Evolutionary conservation across 2,329 filamentous ascomycete genomes (phyloP).

Genomic region (Verruconis gallopava): DNA sequence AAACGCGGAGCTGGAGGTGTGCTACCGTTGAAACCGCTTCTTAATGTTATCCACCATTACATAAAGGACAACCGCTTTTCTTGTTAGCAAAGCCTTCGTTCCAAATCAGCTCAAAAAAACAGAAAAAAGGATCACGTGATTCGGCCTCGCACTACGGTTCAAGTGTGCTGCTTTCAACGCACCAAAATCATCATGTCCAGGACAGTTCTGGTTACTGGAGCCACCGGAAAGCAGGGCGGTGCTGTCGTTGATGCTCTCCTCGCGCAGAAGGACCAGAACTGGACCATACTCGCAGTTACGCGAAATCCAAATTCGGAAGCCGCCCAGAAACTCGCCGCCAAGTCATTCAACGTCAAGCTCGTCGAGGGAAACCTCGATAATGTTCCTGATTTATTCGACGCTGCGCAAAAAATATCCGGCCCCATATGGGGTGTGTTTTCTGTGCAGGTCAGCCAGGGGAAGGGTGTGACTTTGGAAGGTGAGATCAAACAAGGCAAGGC

Average conservation of each 20-base stretch:
- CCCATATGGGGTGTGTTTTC: constrained; percentile 49
- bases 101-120: too few species aligned
- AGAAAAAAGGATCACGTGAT: too few species aligned
- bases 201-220: constrained; percentile 31
- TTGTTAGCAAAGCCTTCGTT: too few species aligned
- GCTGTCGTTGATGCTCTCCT: constrained; percentile 31
- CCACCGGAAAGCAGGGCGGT: constrained; percentile 35
- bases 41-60: too few species aligned
- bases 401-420: constrained; percentile 24
- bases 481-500: constrained; percentile 27
- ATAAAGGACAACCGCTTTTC: too few species aligned
- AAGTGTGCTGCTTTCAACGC: not conserved
- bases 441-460: constrained; percentile 16
- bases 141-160: not conserved
- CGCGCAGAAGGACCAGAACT: constrained; percentile 17
- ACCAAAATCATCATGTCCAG: constrained; percentile 19
- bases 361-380: constrained; percentile 43
- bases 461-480: constrained; percentile 11
- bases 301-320: constrained; percentile 36
- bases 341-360: constrained; percentile 37
- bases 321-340: constrained; percentile 34
- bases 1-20: too few species aligned
- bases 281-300: constrained; percentile 45
- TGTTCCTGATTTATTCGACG: constrained; percentile 35
- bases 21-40: too few species aligned